Base-by-base conservation (phyloP, 768 basidiomycete genomes). In the Lactifluus volemus region DNA sequence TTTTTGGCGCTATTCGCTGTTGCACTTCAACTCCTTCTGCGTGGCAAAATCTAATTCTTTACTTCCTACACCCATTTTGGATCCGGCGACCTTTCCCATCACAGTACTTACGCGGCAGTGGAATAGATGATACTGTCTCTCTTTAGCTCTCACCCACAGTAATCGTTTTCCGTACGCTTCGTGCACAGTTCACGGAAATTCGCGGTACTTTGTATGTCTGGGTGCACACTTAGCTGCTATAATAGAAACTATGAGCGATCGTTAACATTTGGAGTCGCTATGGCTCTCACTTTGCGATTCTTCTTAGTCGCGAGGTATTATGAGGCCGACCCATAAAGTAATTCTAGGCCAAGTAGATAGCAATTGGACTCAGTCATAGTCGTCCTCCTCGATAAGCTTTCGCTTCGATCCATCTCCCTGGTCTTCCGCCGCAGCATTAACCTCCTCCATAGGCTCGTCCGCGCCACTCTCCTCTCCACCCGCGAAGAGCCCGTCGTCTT, bases 311-410 rank as follows among this genome's bases (percentile, higher is more conserved):
- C 9, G 32, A 34, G 32, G 32, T 6, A 34, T 34, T 4, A 34
- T 34, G 32, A 34, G 32, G 32, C 32, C 32, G 32, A 5, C 1
- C 32, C 32, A 34, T 6, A 34, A 32, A 5, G 32, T 34, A 25
- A 34, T 34, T 5, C 4, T 34, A 34, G 32, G 32, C 41, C 25
- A 51, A 12, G 41, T 55, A 45, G n/a, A 29, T 45, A 51, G 55
- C 10, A 30, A 39, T 10, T 4, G 14, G 19, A 30, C 49, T 70
- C 75, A 89, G 70, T 92, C 89, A 64, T 92, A 92, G 68, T 92
- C 90, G 64, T 92, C 89, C 67, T 91, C 90, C 69, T 92, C 90
- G 2, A 90, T 85, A 51, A 92, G 73, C 71, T 91, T 90, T 44
- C 90, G 79, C 70, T 89, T 90, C 53, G 83, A 76, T 25, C 86